Conservation (phyloP, 768 basidiomycete species). For the Scleroderma bovista region DNA sequence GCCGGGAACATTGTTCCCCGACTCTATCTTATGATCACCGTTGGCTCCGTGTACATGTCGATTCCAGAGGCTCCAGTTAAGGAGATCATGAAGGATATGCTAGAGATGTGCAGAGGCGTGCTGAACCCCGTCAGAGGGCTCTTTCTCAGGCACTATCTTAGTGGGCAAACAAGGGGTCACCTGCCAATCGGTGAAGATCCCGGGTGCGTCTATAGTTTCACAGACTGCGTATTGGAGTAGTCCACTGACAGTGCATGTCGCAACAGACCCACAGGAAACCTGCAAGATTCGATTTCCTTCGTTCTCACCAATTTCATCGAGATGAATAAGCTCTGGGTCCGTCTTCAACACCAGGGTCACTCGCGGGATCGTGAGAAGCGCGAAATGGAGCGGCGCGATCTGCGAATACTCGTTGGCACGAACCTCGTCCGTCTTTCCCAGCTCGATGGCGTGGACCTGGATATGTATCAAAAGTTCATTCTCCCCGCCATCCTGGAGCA, state of each 20-base stretch:
- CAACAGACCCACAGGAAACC: slow-evolving; percentile 73
- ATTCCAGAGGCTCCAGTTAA: slow-evolving; percentile 95
- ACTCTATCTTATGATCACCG: slow-evolving; percentile 97
- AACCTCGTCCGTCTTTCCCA: slow-evolving; percentile 95
- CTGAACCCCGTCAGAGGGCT: slow-evolving; percentile 95
- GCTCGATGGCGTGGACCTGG: slow-evolving; percentile 93
- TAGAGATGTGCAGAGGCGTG: slow-evolving; percentile 99
- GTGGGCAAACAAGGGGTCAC: slow-evolving; percentile 93
- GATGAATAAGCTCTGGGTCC: slow-evolving; percentile 99
- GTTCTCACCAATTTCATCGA: slow-evolving; percentile 99
- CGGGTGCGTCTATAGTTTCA: slow-evolving; percentile 62
- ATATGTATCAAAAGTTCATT: slow-evolving; percentile 81
- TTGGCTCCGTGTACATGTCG: slow-evolving; percentile 99
- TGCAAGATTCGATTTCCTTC: slow-evolving; percentile 93
- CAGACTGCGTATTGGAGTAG: too few relatives aligned
- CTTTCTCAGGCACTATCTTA: slow-evolving; percentile 93
- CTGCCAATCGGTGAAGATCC: slow-evolving; percentile 81
- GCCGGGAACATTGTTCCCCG: slow-evolving; percentile 94
- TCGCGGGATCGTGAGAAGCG: slow-evolving; percentile 96
- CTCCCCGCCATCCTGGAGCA: slow-evolving; percentile 94
- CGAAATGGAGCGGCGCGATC: slow-evolving; percentile 90
- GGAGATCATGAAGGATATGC: slow-evolving; percentile 99
- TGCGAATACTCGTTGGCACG: slow-evolving; percentile 95
- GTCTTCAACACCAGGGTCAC: slow-evolving; percentile 95
- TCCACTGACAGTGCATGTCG: slow-evolving; percentile 1